Conservation (phyloP, 2,329 filamentous ascomycete genomes). For the Pestalotiopsis sp. region DNA sequence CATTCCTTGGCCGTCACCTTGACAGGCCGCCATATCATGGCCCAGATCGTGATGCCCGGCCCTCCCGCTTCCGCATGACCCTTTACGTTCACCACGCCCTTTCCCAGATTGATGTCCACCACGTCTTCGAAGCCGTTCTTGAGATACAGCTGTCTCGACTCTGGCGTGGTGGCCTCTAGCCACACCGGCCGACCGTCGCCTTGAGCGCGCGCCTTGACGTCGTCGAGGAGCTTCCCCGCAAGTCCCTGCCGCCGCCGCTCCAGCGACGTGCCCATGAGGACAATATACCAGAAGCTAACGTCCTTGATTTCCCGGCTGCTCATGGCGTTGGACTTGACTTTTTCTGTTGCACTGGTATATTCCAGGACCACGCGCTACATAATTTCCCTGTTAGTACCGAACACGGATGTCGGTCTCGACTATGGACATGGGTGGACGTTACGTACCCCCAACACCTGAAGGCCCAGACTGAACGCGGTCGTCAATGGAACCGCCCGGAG, state of each 20-base stretch:
- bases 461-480: neutral
- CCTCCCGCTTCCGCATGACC: neutral
- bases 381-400: neutral
- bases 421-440: neutral
- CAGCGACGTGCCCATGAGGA: neutral
- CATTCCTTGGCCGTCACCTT: neutral
- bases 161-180: slow-evolving; percentile 4
- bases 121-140: neutral
- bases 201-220: neutral
- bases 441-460: neutral
- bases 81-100: neutral
- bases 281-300: neutral
- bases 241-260: slow-evolving; percentile 1
- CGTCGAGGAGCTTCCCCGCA: neutral
- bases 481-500: neutral
- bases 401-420: too few relatives aligned
- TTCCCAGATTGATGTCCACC: neutral
- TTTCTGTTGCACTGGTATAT: neutral
- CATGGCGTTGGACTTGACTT: neutral
- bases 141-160: neutral
- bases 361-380: neutral
- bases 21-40: neutral
- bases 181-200: neutral
- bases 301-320: neutral
- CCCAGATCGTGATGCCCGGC: slow-evolving; percentile 4